Conservation (phyloP, 1,284 basidiomycete genomes). For the Ganoderma resinaceum region DNA sequence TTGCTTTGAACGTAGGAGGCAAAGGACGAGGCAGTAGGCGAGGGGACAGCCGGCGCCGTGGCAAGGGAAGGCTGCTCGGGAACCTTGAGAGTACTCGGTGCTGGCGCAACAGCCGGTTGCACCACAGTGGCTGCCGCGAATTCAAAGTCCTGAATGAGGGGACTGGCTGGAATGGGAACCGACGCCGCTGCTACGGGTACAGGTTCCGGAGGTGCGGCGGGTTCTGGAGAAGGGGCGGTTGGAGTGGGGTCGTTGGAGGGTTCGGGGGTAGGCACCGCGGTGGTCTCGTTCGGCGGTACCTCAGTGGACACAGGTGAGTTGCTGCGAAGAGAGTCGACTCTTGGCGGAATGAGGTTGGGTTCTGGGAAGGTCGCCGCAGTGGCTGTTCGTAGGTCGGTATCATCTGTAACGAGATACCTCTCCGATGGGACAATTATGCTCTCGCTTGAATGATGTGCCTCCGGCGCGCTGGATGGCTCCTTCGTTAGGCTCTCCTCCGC, state of each 20-base stretch:
- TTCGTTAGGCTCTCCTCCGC: slow-evolving; percentile 45
- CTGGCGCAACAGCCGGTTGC: slow-evolving; percentile 30
- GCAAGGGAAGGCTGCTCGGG: slow-evolving; percentile 29
- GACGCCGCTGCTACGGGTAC: slow-evolving; percentile 12
- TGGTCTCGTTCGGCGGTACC: slow-evolving; percentile 26
- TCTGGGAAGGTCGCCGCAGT: slow-evolving; percentile 51
- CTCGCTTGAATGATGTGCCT: slow-evolving; percentile 28
- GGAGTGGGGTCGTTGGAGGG: not conserved
- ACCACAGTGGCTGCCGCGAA: slow-evolving; percentile 6
- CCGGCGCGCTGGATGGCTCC: slow-evolving; percentile 12
- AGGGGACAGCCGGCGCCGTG: slow-evolving; percentile 39
- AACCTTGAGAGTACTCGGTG: slow-evolving; percentile 29
- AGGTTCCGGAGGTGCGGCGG: slow-evolving; percentile 4
- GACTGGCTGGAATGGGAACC: slow-evolving; percentile 24
- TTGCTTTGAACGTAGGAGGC: slow-evolving; percentile 36
- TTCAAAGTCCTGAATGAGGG: slow-evolving; percentile 20
- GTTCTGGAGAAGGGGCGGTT: slow-evolving; percentile 3
- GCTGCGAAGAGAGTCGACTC: slow-evolving; percentile 28
- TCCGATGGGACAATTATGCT: slow-evolving; percentile 41
- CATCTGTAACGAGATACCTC: slow-evolving; percentile 43
- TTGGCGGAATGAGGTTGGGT: slow-evolving; percentile 30
- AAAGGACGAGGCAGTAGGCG: slow-evolving; percentile 46
- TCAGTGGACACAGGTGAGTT: not conserved
- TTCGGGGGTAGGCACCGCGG: slow-evolving; percentile 3
- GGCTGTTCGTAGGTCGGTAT: slow-evolving; percentile 49